Evolutionary conservation across 2,329 filamentous ascomycete species (phyloP), one percentile per base, ranked within the genome.

Genomic region (Alternaria brassicicola): DNA sequence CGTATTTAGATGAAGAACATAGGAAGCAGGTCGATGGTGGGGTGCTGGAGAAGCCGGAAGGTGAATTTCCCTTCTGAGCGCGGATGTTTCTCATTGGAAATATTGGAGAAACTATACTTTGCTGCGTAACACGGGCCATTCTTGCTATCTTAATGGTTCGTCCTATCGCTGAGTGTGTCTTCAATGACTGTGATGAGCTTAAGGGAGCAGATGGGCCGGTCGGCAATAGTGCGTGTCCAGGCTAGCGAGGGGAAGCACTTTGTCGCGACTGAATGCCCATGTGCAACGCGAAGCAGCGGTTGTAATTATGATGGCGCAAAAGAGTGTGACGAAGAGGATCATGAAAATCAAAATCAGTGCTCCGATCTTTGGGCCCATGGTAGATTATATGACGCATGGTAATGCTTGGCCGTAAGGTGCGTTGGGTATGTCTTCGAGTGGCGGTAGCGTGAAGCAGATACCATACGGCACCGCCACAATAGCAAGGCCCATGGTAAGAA

Each of bases 271-370:
- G 41, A 81, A 79, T 0, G 81, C 81, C 79, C 79, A 82, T 12
- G 80, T 81, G 17, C 75, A 78, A 48, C 76, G 74, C 0, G 80
- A 82, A 1, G 83, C 83, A 0, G 83, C 83, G 2, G 80, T 78
- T 1, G 83, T 84, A 61, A 84, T 84, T 39, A 78, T 80, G 62
- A 86, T 84, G 28, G 79, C 81, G 74, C 83, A 85, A 72, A 85
- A 85, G 42, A 85, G 70, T 0, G 80, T 83, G 55, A 85, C 77
- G 4, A 79, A 74, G 2, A 85, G 72, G 8, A 85, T 79, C 10
- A 85, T 75, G 64, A 83, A 79, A n/a, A 79, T 80, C 6, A 85
- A 75, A 0, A 74, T 82, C 0, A 85, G 68, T 1, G 80, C 79
- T 8, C 80, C 82, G 4, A 78, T 82, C 1, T 80, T 80, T 3